phyloP scores from a whole-genome alignment of 2,329 filamentous ascomycete genomes.

The Xylariaceae sp. region DNA sequence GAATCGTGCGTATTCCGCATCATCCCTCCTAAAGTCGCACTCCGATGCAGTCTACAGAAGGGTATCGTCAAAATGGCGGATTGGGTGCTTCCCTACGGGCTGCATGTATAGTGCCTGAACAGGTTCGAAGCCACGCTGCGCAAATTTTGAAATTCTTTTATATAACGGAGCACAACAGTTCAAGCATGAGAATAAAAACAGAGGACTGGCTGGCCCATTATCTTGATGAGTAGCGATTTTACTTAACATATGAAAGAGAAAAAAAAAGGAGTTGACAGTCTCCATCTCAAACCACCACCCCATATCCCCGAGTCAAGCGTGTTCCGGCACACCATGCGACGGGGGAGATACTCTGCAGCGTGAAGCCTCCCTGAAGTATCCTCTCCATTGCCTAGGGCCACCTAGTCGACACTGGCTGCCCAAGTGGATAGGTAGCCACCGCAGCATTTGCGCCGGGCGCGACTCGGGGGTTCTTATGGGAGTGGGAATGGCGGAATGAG shows the following conservation, averaged over 20 bases:
- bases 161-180: too few species aligned
- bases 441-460: slow-evolving; percentile 66
- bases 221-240: too few species aligned
- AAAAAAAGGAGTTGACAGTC: slow-evolving; percentile 46
- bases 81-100: too few species aligned
- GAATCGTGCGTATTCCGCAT: too few species aligned
- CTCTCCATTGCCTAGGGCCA: slow-evolving; percentile 65
- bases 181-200: too few species aligned
- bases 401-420: slow-evolving; percentile 63
- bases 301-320: slow-evolving; percentile 61
- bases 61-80: too few species aligned
- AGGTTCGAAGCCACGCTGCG: too few species aligned
- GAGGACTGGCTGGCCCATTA: too few species aligned
- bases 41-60: too few species aligned
- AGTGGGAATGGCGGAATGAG: slow-evolving; percentile 49
- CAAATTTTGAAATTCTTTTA: too few species aligned
- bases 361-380: slow-evolving; percentile 67
- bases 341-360: slow-evolving; percentile 70
- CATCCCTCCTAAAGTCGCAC: too few species aligned
- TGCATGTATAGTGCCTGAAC: too few species aligned
- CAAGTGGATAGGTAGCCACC: slow-evolving; percentile 62
- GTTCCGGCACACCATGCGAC: slow-evolving; percentile 66
- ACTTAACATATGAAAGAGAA: slow-evolving; percentile 10
- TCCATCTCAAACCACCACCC: slow-evolving; percentile 53
- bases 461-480: slow-evolving; percentile 51